A percentile compares a stretch with the other conserved stretches of the same genome.
Evolutionary conservation across 2,329 filamentous ascomycete genomes (phyloP).

Genomic region (Botrytis aclada): DNA sequence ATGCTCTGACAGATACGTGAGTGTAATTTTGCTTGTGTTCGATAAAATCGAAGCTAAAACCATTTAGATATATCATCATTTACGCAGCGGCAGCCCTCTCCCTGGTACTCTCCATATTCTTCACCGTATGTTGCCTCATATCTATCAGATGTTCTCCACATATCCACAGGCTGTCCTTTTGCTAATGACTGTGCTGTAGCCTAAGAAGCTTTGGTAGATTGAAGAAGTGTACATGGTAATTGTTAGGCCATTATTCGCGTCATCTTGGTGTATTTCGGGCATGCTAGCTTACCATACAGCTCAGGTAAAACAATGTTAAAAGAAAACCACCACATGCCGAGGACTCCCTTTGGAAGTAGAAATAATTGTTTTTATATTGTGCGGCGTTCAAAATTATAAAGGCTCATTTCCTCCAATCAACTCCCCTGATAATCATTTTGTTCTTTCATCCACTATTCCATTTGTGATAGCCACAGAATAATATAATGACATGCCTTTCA

Average conservation of each 20-base stretch:
- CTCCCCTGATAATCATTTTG: background rate
- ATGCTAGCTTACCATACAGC: background rate
- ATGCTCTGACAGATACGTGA: constrained; percentile 5
- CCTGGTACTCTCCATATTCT: background rate
- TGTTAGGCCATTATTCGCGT: background rate
- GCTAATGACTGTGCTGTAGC: background rate
- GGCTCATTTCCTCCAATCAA: background rate
- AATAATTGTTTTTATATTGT: background rate
- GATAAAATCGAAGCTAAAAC: background rate
- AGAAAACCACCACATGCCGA: background rate
- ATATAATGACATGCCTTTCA: background rate
- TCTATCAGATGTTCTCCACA: background rate
- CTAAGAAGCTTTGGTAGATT: background rate
- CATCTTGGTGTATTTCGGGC: background rate
- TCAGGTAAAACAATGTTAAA: background rate
- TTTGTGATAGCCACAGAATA: background rate
- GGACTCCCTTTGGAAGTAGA: background rate
- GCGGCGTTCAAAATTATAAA: background rate
- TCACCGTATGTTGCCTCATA: background rate
- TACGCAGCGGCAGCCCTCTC: background rate
- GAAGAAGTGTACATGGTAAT: background rate
- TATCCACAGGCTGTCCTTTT: background rate
- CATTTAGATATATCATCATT: constrained; percentile 10
- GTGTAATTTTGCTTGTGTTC: background rate
- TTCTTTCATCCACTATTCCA: background rate